Evolutionary conservation across 73 alveolate species (phyloP).

Genomic region (Uronychia binucleata): DNA sequence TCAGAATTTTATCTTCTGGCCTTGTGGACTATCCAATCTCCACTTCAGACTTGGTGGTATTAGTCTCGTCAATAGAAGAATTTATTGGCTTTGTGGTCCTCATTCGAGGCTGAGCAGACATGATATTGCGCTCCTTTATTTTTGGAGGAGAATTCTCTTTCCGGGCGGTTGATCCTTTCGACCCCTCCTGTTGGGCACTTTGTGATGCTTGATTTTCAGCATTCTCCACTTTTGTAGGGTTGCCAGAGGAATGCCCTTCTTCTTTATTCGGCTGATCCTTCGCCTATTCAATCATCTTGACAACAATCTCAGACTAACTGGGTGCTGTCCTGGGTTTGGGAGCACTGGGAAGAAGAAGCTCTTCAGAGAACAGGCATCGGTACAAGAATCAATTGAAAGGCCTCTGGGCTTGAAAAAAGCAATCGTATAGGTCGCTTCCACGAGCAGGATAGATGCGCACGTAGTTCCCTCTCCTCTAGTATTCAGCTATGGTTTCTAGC

Average conservation of each 20-base stretch:
- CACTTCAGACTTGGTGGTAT: constrained; percentile 1
- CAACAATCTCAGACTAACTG: not conserved
- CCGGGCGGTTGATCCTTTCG: not conserved
- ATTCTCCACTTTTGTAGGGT: not conserved
- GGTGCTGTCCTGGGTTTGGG: constrained; percentile 6
- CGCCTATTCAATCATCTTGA: not conserved
- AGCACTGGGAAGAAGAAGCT: constrained; percentile 4
- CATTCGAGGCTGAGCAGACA: constrained; percentile 11
- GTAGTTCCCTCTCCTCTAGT: constrained; percentile 65
- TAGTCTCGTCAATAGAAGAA: not conserved
- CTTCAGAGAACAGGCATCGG: constrained; percentile 54
- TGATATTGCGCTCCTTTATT: not conserved
- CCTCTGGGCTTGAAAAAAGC: constrained; percentile 40
- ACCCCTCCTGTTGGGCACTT: not conserved
- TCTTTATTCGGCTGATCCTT: not conserved
- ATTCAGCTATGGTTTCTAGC: constrained; percentile 62
- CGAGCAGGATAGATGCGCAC: constrained; percentile 70
- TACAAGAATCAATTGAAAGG: constrained; percentile 43
- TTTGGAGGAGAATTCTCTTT: not conserved
- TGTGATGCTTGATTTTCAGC: not conserved
- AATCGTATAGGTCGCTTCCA: constrained; percentile 56
- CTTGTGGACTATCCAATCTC: constrained; percentile 15
- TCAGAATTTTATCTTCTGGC: constrained; percentile 42
- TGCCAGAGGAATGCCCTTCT: not conserved
- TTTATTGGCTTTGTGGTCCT: not conserved